These are phyloP conservation scores for Immersiporthe knoxdaviesiana DNA, from an alignment of 2,329 filamentous ascomycete species.

Conservation along the genomic window DNA sequence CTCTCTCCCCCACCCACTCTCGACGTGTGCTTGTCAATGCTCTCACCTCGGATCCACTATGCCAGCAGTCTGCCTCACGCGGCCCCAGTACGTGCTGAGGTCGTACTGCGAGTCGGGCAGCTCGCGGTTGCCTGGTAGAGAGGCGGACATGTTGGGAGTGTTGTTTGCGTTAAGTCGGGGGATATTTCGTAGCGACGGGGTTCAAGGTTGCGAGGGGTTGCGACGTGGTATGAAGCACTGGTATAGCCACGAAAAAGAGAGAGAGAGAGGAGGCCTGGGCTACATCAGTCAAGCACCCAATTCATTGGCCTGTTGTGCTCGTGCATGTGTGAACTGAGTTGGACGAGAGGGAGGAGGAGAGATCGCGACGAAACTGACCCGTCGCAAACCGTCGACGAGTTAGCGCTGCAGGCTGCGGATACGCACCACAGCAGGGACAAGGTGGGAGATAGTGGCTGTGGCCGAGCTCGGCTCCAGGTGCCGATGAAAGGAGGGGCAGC, in stretches of 20 bases:
- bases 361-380: conserved; percentile 16
- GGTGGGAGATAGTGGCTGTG: conserved; percentile 7
- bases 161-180: not conserved
- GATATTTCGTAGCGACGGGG: too few relatives aligned
- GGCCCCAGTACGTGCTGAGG: conserved; percentile 90
- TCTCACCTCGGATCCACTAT: conserved; percentile 95
- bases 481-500: conserved; percentile 8
- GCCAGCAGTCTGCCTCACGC: conserved; percentile 85
- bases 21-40: conserved; percentile 20
- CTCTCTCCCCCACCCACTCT: conserved; percentile 7
- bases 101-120: conserved; percentile 92
- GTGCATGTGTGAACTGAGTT: not conserved
- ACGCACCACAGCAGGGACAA: too few relatives aligned
- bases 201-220: not conserved
- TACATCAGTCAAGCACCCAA: not conserved
- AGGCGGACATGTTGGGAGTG: conserved; percentile 61
- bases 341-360: not conserved
- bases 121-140: conserved; percentile 72
- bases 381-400: conserved; percentile 22
- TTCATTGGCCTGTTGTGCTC: not conserved
- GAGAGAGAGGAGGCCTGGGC: not conserved
- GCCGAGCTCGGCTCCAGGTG: conserved; percentile 28
- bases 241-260: not conserved
- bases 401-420: not conserved
- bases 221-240: not conserved